Evolutionary conservation across 192 early-diverging fungal genomes (phyloP), one percentile per base, ranked within the genome.

Genomic region (Podila epicladia): DNA sequence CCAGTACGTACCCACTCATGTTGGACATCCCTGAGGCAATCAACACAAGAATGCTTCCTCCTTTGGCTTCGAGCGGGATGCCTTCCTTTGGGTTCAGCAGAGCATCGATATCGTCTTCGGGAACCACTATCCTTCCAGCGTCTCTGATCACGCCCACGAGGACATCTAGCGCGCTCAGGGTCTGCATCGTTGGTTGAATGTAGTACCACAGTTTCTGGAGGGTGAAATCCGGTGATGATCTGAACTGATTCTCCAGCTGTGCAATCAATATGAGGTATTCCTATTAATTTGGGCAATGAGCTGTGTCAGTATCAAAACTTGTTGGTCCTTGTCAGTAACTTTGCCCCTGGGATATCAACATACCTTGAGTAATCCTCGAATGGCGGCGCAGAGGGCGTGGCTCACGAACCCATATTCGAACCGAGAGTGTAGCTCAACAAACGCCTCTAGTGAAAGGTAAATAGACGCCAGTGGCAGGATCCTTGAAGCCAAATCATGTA

Each of bases 171-270:
- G 75, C 83, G 28, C 70, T 82, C 83, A 88, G 84, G 9, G 83
- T 87, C 68, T 87, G 86, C 65, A 94, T 59, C 13, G 93, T 94
- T 26, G 96, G 95, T 49, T 92, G 89, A 31, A 97, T 75, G 77
- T 98, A 94, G 75, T 92, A 96, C 94, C 94, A 95, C 11, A 98
- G 85, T 82, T 96, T 92, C 72, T 97, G 97, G n/a, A 98, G 75
- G 7, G 95, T 93, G 79, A 98, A 98, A 9, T 88, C 79, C 2
- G 85, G 87, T 9, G 86, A 89, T 28, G 87, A 86, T 71, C 87
- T 88, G 73, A 82, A 94, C 58, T 96, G 92, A 66, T 93, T 94
- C 73, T 99, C 98, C 24, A 99, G 86, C 70, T 96, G 95, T 19
- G 93, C 94, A 17, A 99, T 89, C 22, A 97, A 73, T 19, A 93